These are phyloP conservation scores for Aspergillus ibericus DNA, from an alignment of 2,329 filamentous ascomycete genomes.

Conservation along the genomic window DNA sequence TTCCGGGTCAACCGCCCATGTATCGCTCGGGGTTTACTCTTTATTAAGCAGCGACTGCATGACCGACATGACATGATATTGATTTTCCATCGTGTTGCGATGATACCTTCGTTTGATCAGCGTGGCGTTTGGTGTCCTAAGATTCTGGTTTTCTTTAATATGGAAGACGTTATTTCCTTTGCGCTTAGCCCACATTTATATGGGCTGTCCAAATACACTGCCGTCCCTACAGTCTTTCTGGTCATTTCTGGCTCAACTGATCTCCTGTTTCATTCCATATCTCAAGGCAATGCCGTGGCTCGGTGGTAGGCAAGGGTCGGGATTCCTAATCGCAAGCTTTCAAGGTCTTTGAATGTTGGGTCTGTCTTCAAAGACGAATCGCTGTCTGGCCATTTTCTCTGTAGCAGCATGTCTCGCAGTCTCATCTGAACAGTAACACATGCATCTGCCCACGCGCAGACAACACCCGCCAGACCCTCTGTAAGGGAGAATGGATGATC, in stretches of 20 bases:
- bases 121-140: conserved; percentile 7
- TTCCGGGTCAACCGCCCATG: conserved; percentile 23
- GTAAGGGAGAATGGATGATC: conserved; percentile 42
- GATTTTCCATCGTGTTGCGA: background rate
- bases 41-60: conserved; percentile 11
- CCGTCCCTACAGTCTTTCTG: background rate
- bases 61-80: background rate
- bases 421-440: conserved; percentile 36
- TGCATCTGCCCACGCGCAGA: conserved; percentile 45
- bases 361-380: conserved; percentile 18
- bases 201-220: background rate
- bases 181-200: background rate
- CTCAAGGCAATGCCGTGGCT: conserved; percentile 22
- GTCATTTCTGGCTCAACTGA: background rate
- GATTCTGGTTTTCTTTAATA: background rate
- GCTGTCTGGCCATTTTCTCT: conserved; percentile 7
- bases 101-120: background rate
- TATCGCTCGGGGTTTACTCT: conserved; percentile 27
- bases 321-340: conserved; percentile 27
- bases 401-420: conserved; percentile 35
- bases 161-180: background rate
- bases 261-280: background rate
- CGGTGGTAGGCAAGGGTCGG: conserved; percentile 32
- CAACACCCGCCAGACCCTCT: conserved; percentile 41
- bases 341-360: conserved; percentile 21